Percentiles rank a stretch among this genome's conserved stretches.
These are phyloP conservation scores for Epithele typhae DNA, from an alignment of 768 basidiomycete species.

Conservation along the genomic window DNA sequence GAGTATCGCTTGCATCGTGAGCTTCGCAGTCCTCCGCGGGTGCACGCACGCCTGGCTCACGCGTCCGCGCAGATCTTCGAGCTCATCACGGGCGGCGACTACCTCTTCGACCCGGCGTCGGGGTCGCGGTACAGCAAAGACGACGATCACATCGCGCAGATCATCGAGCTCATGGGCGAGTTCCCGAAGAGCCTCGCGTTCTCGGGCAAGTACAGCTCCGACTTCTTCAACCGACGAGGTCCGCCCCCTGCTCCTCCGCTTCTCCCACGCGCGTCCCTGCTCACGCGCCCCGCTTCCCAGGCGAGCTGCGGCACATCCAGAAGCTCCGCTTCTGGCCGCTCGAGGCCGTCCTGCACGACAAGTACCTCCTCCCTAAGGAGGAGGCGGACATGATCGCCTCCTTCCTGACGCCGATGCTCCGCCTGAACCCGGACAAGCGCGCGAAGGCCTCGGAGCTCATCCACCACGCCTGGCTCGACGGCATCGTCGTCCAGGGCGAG, in stretches of 20 bases:
- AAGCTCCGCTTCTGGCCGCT: constrained; percentile 93
- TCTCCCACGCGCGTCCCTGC: neutral
- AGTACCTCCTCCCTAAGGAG: constrained; percentile 84
- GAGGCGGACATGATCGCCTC: constrained; percentile 79
- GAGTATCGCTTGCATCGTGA: constrained; percentile 91
- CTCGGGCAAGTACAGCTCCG: constrained; percentile 87
- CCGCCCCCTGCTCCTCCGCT: constrained; percentile 16
- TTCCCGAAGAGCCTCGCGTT: constrained; percentile 80
- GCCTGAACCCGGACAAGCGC: constrained; percentile 83
- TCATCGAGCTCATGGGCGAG: constrained; percentile 93
- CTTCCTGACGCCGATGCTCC: constrained; percentile 87
- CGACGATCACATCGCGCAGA: constrained; percentile 96
- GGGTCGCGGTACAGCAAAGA: constrained; percentile 95
- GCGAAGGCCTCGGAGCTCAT: constrained; percentile 84
- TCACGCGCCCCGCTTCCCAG: constrained; percentile 25
- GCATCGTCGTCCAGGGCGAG: constrained; percentile 84
- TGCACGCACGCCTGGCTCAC: constrained; percentile 7
- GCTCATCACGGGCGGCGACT: constrained; percentile 93
- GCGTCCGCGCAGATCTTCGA: constrained; percentile 73
- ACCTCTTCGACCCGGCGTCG: constrained; percentile 95
- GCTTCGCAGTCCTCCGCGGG: constrained; percentile 25
- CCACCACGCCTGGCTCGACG: constrained; percentile 85
- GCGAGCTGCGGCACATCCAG: constrained; percentile 89
- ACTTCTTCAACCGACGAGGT: constrained; percentile 98
- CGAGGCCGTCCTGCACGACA: constrained; percentile 80